These are phyloP conservation scores for Vaccinium corymbosum DNA, from an alignment of 148 eudicot genomes.

Conservation along the genomic window DNA sequence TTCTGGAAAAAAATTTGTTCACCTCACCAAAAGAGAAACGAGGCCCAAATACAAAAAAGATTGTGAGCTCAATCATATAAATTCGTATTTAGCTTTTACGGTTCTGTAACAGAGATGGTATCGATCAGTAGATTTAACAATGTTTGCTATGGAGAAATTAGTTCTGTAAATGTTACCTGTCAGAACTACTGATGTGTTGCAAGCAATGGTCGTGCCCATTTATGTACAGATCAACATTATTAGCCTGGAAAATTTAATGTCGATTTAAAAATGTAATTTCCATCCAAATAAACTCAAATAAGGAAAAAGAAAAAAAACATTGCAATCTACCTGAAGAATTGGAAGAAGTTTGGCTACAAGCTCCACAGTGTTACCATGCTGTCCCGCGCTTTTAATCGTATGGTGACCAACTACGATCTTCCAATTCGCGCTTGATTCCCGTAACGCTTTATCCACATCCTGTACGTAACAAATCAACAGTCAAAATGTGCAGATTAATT, in stretches of 20 bases:
- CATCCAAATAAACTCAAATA: neutral
- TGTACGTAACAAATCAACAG: conserved; percentile 11
- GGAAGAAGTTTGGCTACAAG: conserved; percentile 71
- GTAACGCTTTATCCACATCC: conserved; percentile 63
- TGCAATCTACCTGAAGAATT: conserved; percentile 52
- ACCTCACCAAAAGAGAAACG: no score
- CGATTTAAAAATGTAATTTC: neutral
- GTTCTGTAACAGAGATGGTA: no score
- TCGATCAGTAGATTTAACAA: no score
- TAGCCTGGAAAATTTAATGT: conserved; percentile 35
- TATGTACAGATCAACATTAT: conserved; percentile 67
- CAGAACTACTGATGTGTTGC: conserved; percentile 60
- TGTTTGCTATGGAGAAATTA: neutral
- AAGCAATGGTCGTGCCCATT: conserved; percentile 96
- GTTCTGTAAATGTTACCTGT: conserved; percentile 40
- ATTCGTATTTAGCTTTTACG: no score
- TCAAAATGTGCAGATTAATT: neutral
- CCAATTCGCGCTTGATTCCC: conserved; percentile 70
- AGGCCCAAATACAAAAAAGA: no score
- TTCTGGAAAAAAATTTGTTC: no score
- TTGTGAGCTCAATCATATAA: no score
- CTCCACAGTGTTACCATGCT: conserved; percentile 70
- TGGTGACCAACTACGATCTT: conserved; percentile 93
- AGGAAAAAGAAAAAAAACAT: neutral
- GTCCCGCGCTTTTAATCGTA: conserved; percentile 73